Conservation (phyloP, 495 filamentous ascomycete genomes). For the Hypoxylon perforatum region DNA sequence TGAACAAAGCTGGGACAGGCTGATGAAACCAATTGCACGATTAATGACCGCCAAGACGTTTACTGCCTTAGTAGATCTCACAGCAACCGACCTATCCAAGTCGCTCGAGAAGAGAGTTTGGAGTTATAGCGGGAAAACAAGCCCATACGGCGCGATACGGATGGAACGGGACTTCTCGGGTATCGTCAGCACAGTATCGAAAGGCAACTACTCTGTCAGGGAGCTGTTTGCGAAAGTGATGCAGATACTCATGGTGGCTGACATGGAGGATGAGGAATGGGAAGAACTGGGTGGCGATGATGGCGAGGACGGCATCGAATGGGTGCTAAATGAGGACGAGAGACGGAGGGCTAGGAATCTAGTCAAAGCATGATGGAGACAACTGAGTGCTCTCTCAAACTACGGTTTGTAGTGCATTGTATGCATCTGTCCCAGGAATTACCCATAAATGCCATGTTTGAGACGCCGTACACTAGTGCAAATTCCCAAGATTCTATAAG, state of each 20-base stretch:
- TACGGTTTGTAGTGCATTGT: slow-evolving; percentile 7
- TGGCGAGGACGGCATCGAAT: slow-evolving; percentile 60
- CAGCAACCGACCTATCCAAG: slow-evolving; percentile 74
- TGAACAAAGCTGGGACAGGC: slow-evolving; percentile 81
- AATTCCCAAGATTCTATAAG: too few species aligned
- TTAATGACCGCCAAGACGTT: slow-evolving; percentile 80
- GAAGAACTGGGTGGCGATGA: slow-evolving; percentile 67
- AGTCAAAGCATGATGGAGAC: slow-evolving; percentile 47
- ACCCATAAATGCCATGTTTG: too few species aligned
- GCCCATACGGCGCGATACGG: slow-evolving; percentile 82
- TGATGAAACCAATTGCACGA: slow-evolving; percentile 85
- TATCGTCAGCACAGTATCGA: slow-evolving; percentile 79
- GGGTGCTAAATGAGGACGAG: slow-evolving; percentile 67
- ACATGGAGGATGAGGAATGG: slow-evolving; percentile 99
- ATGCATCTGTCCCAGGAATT: slow-evolving; percentile 4
- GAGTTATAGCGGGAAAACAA: slow-evolving; percentile 83
- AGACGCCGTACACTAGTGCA: too few species aligned
- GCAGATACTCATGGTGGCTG: slow-evolving; percentile 89
- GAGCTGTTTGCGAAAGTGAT: slow-evolving; percentile 82
- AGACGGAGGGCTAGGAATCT: slow-evolving; percentile 62
- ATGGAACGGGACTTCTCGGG: slow-evolving; percentile 89
- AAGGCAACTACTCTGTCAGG: slow-evolving; percentile 80
- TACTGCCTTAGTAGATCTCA: slow-evolving; percentile 75
- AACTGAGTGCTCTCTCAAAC: slow-evolving; percentile 8
- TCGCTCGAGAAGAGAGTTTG: slow-evolving; percentile 92